phyloP scores from a whole-genome alignment of 441 rosid species.

The Brassica balearica region DNA sequence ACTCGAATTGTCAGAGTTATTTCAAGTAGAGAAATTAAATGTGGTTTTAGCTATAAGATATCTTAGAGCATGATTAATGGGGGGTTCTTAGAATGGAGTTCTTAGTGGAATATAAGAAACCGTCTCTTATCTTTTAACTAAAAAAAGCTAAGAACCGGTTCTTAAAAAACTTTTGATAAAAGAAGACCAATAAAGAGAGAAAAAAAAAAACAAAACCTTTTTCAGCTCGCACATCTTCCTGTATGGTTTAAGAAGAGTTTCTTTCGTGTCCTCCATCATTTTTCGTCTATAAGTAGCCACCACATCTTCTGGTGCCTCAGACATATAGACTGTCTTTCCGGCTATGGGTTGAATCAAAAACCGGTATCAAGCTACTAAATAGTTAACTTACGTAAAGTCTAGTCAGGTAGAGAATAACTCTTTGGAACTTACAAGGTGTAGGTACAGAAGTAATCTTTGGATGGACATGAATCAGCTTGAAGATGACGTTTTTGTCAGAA shows the following conservation, averaged over 20 bases:
- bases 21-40: too few relatives aligned
- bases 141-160: too few relatives aligned
- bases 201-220: slow-evolving; percentile 54
- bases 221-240: slow-evolving; percentile 64
- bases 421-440: slow-evolving; percentile 68
- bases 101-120: too few relatives aligned
- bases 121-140: too few relatives aligned
- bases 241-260: slow-evolving; percentile 66
- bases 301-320: slow-evolving; percentile 81
- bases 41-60: neutral
- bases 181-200: slow-evolving; percentile 7
- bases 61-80: too few relatives aligned
- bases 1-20: too few relatives aligned
- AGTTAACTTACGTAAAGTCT: slow-evolving; percentile 14
- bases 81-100: too few relatives aligned
- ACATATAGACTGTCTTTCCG: slow-evolving; percentile 71
- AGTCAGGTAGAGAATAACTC: neutral
- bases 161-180: neutral
- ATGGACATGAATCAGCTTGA: slow-evolving; percentile 74
- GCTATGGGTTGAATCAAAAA: slow-evolving; percentile 49
- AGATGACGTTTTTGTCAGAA: slow-evolving; percentile 52
- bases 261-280: slow-evolving; percentile 59
- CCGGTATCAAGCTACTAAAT: neutral
- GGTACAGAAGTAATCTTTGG: slow-evolving; percentile 68
- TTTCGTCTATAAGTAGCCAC: slow-evolving; percentile 74